Evolutionary conservation across 352 stramenopile genomes (phyloP).

Genomic region (Phytophthora aleatoria): DNA sequence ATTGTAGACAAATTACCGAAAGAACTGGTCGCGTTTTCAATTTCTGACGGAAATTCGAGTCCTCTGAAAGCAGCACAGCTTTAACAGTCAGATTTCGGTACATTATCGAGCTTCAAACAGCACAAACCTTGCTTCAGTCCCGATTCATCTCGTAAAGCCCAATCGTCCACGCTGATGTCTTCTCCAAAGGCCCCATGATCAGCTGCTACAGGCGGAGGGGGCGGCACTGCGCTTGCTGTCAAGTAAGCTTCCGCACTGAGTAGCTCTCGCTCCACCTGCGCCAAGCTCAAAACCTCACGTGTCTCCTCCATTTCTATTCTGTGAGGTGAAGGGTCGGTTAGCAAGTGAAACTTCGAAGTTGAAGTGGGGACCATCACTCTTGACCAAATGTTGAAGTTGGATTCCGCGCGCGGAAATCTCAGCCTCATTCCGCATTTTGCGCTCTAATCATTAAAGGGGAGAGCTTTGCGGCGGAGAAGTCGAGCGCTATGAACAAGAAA

Average conservation of each 20-base stretch:
- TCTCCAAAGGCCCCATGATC: not conserved
- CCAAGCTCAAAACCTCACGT: slow-evolving; percentile 42
- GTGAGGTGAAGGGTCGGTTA: slow-evolving; percentile 29
- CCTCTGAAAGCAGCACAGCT: slow-evolving; percentile 8
- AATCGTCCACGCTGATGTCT: not conserved
- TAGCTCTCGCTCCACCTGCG: slow-evolving; percentile 73
- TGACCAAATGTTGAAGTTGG: slow-evolving; percentile 34
- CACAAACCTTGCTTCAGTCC: slow-evolving; percentile 4
- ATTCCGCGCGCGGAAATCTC: slow-evolving; percentile 1
- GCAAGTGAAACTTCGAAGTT: slow-evolving; percentile 31
- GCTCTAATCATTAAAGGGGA: slow-evolving; percentile 1
- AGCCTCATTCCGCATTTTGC: slow-evolving; percentile 36
- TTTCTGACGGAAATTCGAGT: slow-evolving; percentile 32
- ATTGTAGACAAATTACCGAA: slow-evolving; percentile 31
- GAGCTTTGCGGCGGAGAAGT: not conserved
- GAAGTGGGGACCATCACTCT: slow-evolving; percentile 70
- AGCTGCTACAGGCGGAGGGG: not conserved
- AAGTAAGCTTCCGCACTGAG: slow-evolving; percentile 68
- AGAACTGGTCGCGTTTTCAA: slow-evolving; percentile 42
- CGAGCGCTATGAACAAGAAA: slow-evolving; percentile 13
- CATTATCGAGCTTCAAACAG: not conserved
- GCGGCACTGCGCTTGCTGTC: slow-evolving; percentile 13
- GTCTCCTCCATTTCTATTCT: slow-evolving; percentile 26
- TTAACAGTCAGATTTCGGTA: not conserved
- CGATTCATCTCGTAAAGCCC: not conserved